Evolutionary conservation across 2,329 filamentous ascomycete genomes (phyloP), one percentile per base, ranked within the genome.

Genomic region (Exophiala lecanii-corni): DNA sequence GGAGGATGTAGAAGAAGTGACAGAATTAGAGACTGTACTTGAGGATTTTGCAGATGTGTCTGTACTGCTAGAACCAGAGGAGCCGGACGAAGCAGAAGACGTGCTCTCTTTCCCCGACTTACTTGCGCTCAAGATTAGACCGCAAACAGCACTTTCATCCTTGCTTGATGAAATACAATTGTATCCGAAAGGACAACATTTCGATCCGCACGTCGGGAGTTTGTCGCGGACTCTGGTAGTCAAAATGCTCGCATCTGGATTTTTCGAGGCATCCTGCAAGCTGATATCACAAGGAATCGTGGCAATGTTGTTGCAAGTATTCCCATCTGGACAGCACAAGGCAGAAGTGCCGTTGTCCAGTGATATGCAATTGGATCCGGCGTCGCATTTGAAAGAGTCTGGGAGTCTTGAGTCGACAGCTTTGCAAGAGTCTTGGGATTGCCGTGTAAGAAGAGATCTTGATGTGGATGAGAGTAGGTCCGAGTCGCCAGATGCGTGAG

Each of bases 101-200:
- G 36, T 32, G 21, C 55, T 41, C 6, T 50, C 47, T 12, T 53
- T 55, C 25, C 49, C 39, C 2, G 55, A 52, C 3, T 58, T 53
- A 26, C 55, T 54, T 19, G 49, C 54, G 34, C 37, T 38, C 18
- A 34, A 21, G 28, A 49, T 43, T 9, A 51, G 38, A 15, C 54
- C 48, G 9, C 50, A 53, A 13, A 49, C 35, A 19, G 45, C 33
- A n/a, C 13, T 25, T 5, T 9, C 6, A 38, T 38, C 19, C 35
- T 31, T 28, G 34, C 34, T 3, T 28, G 17, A 9, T 40, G 26
- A n/a, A 16, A 60, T 52, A 46, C 70, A 73, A n/a, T 51, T 58
- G 46, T 70, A 73, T 37, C 70, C 70, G 38, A 70, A 67, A 5
- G 70, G 69, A 55, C 70, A 73, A 49, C 70, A 73, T 2, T 43